Evolutionary conservation across 75 land plant species (phyloP).

Genomic region (Ceratopteris richardii): DNA sequence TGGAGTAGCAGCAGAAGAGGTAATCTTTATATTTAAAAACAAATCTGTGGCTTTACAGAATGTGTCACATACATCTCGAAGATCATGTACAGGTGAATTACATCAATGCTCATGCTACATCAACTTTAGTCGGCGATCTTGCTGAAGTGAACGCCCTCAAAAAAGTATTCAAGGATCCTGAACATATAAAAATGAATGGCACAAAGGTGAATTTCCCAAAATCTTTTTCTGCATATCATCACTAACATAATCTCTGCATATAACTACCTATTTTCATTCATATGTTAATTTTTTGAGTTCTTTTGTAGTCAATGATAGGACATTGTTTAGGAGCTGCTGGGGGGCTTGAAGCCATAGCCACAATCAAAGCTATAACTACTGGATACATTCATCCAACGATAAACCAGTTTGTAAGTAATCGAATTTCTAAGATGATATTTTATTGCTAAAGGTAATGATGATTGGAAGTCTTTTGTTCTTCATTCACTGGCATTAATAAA

Average conservation of each 20-base stretch:
- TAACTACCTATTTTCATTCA: no score
- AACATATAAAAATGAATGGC: constrained; percentile 16
- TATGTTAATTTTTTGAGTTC: background rate
- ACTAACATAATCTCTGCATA: no score
- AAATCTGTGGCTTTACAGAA: no score
- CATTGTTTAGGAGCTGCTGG: constrained; percentile 15
- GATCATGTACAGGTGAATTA: constrained; percentile 16
- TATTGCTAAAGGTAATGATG: no score
- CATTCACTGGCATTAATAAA: no score
- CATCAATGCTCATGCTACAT: constrained; percentile 24
- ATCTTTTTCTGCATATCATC: no score
- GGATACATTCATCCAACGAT: constrained; percentile 14
- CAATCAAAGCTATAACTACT: constrained; percentile 7
- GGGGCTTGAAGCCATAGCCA: constrained; percentile 13
- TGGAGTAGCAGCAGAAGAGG: constrained; percentile 85
- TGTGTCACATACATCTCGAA: no score
- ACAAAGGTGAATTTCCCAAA: constrained; percentile 13
- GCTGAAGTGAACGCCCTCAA: constrained; percentile 25
- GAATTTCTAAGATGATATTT: background rate
- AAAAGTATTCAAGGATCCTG: constrained; percentile 36
- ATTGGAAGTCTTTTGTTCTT: no score
- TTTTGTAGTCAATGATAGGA: constrained; percentile 14
- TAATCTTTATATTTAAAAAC: no score
- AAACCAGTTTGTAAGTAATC: constrained; percentile 11
- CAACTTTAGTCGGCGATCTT: constrained; percentile 19